phyloP scores from a whole-genome alignment of 306 rosid species.

The Astragalus membranaceus region DNA sequence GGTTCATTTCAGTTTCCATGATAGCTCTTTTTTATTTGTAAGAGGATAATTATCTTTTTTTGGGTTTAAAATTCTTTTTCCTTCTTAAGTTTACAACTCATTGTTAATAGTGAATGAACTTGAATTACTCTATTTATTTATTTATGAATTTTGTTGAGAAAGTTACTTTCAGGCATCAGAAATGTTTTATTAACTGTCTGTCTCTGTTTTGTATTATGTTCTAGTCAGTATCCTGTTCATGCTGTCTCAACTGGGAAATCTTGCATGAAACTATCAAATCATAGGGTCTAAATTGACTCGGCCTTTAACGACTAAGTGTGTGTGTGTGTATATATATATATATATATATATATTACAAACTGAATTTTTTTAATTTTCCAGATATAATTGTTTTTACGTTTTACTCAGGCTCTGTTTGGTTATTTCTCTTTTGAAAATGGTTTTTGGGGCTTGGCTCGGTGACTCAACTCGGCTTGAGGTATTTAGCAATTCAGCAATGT shows the following conservation, averaged over 20 bases:
- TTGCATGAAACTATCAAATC: background rate
- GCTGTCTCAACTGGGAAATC: background rate
- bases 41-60: constrained; percentile 8
- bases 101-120: constrained; percentile 22
- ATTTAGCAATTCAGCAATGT: no score
- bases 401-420: no score
- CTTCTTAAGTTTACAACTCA: background rate
- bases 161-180: background rate
- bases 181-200: background rate
- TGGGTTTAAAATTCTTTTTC: constrained; percentile 23
- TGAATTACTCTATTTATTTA: constrained; percentile 1
- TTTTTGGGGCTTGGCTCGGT: no score
- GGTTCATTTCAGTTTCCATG: constrained; percentile 89
- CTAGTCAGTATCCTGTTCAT: background rate
- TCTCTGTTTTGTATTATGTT: background rate
- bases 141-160: constrained; percentile 21
- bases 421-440: no score
- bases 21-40: constrained; percentile 20
- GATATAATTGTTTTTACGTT: no score
- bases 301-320: no score
- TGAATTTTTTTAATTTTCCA: no score
- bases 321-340: no score
- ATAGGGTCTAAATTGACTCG: no score
- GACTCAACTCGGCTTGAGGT: no score
- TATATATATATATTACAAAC: no score